A percentile compares a stretch with the other conserved stretches of the same genome.
Evolutionary conservation across 2,329 filamentous ascomycete genomes (phyloP).

Genomic region (Aspergillus sp.): DNA sequence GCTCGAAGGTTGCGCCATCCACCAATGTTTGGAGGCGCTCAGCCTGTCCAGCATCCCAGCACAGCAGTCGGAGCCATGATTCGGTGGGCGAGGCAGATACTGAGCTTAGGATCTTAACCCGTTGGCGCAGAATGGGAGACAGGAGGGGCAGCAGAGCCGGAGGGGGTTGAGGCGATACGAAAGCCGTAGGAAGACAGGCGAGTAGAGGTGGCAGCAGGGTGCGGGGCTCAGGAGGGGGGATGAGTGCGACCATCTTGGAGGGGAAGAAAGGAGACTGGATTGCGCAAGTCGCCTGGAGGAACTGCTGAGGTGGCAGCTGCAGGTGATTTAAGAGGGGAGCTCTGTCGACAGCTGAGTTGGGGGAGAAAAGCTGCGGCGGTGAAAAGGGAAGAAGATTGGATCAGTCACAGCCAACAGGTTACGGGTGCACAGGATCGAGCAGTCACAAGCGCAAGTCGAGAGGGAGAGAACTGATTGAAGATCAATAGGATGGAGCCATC

Average conservation of each 20-base stretch:
- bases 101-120: conserved; percentile 58
- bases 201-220: conserved; percentile 63
- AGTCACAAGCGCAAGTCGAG: neutral
- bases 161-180: conserved; percentile 60
- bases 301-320: neutral
- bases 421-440: neutral
- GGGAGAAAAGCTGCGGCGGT: neutral
- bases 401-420: neutral
- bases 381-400: neutral
- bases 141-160: conserved; percentile 62
- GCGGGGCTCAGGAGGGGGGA: conserved; percentile 57
- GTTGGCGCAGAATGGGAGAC: conserved; percentile 64
- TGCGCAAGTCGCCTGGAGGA: neutral
- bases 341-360: neutral
- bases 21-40: conserved; percentile 56
- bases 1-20: conserved; percentile 58
- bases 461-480: neutral
- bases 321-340: neutral
- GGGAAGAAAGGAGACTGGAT: neutral
- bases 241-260: conserved; percentile 54
- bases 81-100: conserved; percentile 45
- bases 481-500: neutral
- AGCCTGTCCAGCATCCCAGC: conserved; percentile 58
- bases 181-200: conserved; percentile 64
- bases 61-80: conserved; percentile 62